Percentiles rank a stretch among this genome's conserved stretches.
Conservation (phyloP, 495 filamentous ascomycete genomes). For the Pyronema omphalodes region DNA sequence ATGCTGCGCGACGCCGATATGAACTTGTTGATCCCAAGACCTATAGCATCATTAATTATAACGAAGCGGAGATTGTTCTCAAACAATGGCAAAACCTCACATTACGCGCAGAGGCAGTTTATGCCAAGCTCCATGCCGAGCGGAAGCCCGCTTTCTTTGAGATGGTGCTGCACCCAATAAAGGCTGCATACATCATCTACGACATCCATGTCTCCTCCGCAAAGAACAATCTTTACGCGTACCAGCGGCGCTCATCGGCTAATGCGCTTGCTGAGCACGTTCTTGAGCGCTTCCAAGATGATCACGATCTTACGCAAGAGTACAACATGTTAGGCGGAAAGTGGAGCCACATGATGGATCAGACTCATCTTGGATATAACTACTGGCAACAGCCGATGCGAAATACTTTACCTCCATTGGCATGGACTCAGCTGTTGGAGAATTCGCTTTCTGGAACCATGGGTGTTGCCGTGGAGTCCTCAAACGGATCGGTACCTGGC, state of each 20-base stretch:
- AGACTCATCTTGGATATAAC: conserved; percentile 35
- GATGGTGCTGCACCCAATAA: conserved; percentile 48
- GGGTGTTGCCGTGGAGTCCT: conserved; percentile 45
- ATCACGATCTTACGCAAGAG: conserved; percentile 39
- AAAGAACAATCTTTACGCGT: conserved; percentile 43
- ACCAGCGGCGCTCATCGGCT: conserved; percentile 45
- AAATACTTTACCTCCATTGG: conserved; percentile 42
- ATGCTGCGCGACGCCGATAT: conserved; percentile 46
- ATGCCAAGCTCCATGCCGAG: conserved; percentile 32
- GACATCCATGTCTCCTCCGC: conserved; percentile 43
- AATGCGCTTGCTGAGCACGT: conserved; percentile 43
- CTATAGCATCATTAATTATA: conserved; percentile 51
- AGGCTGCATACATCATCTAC: conserved; percentile 42
- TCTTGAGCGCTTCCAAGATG: conserved; percentile 40
- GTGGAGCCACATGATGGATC: conserved; percentile 57
- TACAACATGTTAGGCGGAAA: conserved; percentile 53
- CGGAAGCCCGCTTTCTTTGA: conserved; percentile 46
- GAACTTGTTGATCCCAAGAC: conserved; percentile 45
- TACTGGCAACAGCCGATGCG: conserved; percentile 53
- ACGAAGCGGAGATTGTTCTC: conserved; percentile 47
- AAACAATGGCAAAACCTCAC: conserved; percentile 43
- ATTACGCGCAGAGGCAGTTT: conserved; percentile 35
- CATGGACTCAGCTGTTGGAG: conserved; percentile 38
- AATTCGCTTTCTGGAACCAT: conserved; percentile 42
- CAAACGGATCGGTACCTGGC: conserved; percentile 45